Percentiles rank a stretch among this genome's conserved stretches.
Conservation (phyloP, 495 filamentous ascomycete genomes). For the Durotheca rogersii region DNA sequence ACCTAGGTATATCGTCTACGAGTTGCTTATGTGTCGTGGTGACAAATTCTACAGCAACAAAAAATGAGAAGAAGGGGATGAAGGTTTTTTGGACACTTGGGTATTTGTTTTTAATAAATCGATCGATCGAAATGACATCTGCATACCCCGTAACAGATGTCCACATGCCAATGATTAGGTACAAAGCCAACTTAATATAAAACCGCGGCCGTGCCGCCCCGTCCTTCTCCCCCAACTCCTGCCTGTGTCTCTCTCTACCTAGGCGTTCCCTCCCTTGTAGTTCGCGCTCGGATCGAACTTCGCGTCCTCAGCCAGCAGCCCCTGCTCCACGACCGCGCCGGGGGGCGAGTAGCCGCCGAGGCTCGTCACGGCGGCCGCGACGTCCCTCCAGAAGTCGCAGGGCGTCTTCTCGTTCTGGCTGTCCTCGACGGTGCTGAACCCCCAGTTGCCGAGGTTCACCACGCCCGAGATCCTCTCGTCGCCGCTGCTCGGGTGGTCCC, state of each 20-base stretch:
- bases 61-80: no score
- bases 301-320: constrained; percentile 2
- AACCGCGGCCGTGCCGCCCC: not conserved
- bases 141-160: no score
- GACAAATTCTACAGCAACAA: no score
- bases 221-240: not conserved
- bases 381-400: constrained; percentile 42
- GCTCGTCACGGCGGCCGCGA: constrained; percentile 38
- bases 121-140: no score
- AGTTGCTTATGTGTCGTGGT: no score
- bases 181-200: no score
- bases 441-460: constrained; percentile 40
- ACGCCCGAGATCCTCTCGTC: constrained; percentile 34
- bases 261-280: constrained; percentile 25
- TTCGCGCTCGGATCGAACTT: constrained; percentile 20
- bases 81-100: no score
- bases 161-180: no score
- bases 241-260: not conserved
- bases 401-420: constrained; percentile 34
- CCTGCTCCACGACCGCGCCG: constrained; percentile 26
- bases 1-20: no score
- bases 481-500: constrained; percentile 33
- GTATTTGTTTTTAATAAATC: no score
- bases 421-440: constrained; percentile 38
- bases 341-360: constrained; percentile 41